Evolutionary conservation across 2,329 filamentous ascomycete genomes (phyloP), one percentile per base, ranked within the genome.

Genomic region (Helicocarpus griseus): DNA sequence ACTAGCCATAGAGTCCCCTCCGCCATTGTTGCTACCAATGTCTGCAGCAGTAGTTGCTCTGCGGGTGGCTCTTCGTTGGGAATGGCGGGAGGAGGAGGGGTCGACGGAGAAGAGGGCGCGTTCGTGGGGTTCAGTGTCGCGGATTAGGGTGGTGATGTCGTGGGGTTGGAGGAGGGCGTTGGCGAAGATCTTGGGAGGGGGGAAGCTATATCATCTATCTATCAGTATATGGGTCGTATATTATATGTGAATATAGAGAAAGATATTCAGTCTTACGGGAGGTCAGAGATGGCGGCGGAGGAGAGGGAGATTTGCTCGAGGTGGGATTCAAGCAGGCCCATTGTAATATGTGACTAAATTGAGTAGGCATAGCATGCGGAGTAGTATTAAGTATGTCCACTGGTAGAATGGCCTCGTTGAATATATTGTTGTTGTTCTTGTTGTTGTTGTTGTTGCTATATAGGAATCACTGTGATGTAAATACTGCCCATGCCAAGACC

Each of bases 61-160:
- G 49, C 78, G 68, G 43, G 65, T 71, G 53, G 62, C 67, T 62
- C 58, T 76, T 65, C 60, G 72, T 61, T 61, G 78, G 56, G 66
- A 74, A 51, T 61, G 69, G 67, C 64, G 73, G 56, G 63, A 69
- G 48, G 62, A 72, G 38, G 33, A 29, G 63, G 87, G 82, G 1
- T 91, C 89, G 0, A 95, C 84, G 35, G 91, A 94, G 74, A 97
- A 98, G 17, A 98, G 81, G 5, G 91, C 91, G 62, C 90, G 86
- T 69, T 98, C 93, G 71, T 97, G 91, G 21, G 86, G 74, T 69
- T 98, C 93, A 3, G 91, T 96, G 67, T 98, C 93, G 54, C 93
- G 87, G 63, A 98, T 96, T 45, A 98, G 75, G 11, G 87, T 81
- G 3, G 93, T 97, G 60, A 98, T 97, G 68, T 98, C 93, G 68